A percentile compares a stretch with the other conserved stretches of the same genome.
Evolutionary conservation across 176 grass and related monocot species (phyloP).

Genomic region (Oryza nivara): DNA sequence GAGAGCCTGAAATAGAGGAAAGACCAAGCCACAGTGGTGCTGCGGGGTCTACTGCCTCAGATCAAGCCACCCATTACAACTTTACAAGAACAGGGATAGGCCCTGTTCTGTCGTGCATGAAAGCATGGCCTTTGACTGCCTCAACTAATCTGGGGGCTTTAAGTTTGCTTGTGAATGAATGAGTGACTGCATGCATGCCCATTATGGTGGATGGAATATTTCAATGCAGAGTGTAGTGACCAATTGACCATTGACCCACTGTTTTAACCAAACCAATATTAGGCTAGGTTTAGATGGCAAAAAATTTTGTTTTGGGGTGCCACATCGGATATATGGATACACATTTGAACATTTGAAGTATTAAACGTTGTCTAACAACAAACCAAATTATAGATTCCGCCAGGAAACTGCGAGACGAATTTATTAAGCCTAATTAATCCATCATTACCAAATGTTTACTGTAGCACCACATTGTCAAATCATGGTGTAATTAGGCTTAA

Average conservation of each 20-base stretch:
- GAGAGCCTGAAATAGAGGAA: not conserved
- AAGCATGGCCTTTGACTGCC: conserved; percentile 13
- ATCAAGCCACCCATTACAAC: not conserved
- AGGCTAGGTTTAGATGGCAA: too few relatives aligned
- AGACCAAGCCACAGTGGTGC: not conserved
- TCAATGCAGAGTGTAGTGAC: not conserved
- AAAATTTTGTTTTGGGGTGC: not conserved
- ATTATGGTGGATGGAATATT: not conserved
- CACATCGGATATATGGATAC: too few relatives aligned
- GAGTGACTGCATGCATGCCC: not conserved
- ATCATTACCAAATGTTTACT: too few relatives aligned
- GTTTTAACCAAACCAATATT: not conserved
- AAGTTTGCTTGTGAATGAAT: not conserved
- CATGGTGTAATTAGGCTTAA: too few relatives aligned
- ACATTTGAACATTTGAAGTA: too few relatives aligned
- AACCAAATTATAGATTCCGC: too few relatives aligned
- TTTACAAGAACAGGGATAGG: not conserved
- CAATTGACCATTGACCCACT: not conserved
- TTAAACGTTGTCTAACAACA: too few relatives aligned
- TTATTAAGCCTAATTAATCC: too few relatives aligned
- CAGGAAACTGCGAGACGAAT: too few relatives aligned
- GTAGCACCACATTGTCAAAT: too few relatives aligned
- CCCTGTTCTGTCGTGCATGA: not conserved
- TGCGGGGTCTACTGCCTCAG: not conserved
- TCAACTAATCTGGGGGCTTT: not conserved